Conservation (phyloP, 768 basidiomycete genomes). For the Chalciporus pseudorubinellus region DNA sequence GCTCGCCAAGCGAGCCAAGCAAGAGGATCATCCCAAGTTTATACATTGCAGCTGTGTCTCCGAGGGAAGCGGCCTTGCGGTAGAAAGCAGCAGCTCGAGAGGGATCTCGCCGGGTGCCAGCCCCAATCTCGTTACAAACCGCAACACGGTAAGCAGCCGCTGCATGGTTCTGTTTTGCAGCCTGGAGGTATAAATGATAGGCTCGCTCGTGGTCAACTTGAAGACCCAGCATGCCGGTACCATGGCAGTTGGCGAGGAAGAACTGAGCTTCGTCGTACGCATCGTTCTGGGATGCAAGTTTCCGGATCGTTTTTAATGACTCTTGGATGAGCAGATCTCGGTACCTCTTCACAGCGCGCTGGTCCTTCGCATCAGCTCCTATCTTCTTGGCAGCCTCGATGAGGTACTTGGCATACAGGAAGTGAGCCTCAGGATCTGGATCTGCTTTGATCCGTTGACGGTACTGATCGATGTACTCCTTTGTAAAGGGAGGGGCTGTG, state of each 20-base stretch:
- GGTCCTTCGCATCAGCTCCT: slow-evolving; percentile 66
- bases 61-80: slow-evolving; percentile 92
- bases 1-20: slow-evolving; percentile 78
- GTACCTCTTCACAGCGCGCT: slow-evolving; percentile 86
- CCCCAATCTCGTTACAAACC: slow-evolving; percentile 98
- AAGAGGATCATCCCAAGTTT: slow-evolving; percentile 99
- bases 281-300: slow-evolving; percentile 88
- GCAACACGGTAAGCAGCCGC: slow-evolving; percentile 95
- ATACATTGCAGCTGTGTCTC: slow-evolving; percentile 98
- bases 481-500: slow-evolving; percentile 83
- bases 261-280: slow-evolving; percentile 97
- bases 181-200: slow-evolving; percentile 95
- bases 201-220: slow-evolving; percentile 97
- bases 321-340: slow-evolving; percentile 85
- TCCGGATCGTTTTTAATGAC: slow-evolving; percentile 87
- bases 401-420: slow-evolving; percentile 96
- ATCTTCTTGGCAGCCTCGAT: slow-evolving; percentile 97
- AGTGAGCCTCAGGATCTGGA: slow-evolving; percentile 97
- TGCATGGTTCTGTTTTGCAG: slow-evolving; percentile 95
- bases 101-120: slow-evolving; percentile 87
- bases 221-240: slow-evolving; percentile 92
- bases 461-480: slow-evolving; percentile 97
- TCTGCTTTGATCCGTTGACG: slow-evolving; percentile 96
- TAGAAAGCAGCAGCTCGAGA: slow-evolving; percentile 92
- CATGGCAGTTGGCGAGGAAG: slow-evolving; percentile 96